Evolutionary conservation across 1,284 basidiomycete genomes (phyloP).

Genomic region (Pseudozyma sp.): DNA sequence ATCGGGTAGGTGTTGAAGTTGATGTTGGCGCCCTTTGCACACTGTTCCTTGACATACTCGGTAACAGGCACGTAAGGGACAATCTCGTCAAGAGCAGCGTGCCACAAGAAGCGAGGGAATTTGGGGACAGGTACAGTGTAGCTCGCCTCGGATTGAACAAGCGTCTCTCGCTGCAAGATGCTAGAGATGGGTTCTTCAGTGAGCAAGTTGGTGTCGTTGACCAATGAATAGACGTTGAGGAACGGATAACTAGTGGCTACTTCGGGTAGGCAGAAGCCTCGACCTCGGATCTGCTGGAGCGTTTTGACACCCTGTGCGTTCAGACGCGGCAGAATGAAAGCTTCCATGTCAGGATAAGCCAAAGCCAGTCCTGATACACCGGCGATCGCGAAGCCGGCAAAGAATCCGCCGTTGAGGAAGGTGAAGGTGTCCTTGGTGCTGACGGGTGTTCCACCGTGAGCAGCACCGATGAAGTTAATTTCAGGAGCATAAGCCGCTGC

Average conservation of each 20-base stretch:
- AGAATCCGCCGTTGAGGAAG: constrained; percentile 45
- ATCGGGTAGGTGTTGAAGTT: constrained; percentile 44
- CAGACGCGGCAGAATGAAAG: constrained; percentile 19
- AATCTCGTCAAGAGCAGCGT: constrained; percentile 60
- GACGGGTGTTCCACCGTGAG: constrained; percentile 60
- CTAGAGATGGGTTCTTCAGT: constrained; percentile 24
- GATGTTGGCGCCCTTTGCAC: constrained; percentile 59
- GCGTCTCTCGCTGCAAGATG: constrained; percentile 38
- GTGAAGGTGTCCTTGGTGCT: constrained; percentile 42
- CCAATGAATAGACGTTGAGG: constrained; percentile 31
- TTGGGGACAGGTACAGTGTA: constrained; percentile 49
- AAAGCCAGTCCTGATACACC: constrained; percentile 49
- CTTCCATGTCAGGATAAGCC: constrained; percentile 44
- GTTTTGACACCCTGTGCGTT: constrained; percentile 27
- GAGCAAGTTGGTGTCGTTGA: constrained; percentile 50
- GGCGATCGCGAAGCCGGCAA: constrained; percentile 55
- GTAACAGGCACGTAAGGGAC: constrained; percentile 51
- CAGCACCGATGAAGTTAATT: constrained; percentile 59
- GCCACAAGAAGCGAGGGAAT: constrained; percentile 59
- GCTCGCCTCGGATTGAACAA: constrained; percentile 35
- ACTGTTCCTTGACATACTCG: constrained; percentile 59
- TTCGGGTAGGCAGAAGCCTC: constrained; percentile 33
- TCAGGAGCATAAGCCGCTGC: constrained; percentile 47
- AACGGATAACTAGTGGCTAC: constrained; percentile 35
- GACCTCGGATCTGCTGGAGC: constrained; percentile 23